Evolutionary conservation across 352 stramenopile genomes (phyloP), one percentile per base, ranked within the genome.

Genomic region (Phytopythium cucurbitacearum): DNA sequence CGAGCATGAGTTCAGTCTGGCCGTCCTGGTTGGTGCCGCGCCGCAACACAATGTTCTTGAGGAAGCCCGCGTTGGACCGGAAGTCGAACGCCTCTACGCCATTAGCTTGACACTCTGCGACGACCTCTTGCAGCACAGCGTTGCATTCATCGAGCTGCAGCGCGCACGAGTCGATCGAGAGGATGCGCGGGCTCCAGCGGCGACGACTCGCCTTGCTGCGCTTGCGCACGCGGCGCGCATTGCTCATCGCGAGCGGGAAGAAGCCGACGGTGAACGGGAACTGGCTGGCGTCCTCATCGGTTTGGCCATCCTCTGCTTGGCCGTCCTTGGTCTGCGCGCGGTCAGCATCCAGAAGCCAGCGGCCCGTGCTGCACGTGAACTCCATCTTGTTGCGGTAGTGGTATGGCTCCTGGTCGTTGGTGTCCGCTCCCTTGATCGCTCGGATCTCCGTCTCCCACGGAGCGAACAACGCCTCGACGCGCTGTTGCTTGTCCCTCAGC

Each of bases 331-430:
- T 40, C 33, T 60, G 40, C 8, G n/a, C 28, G 36, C 72, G 72
- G 57, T 91, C 77, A 12, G 54, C 64, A 4, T 73, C 56, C 28
- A 89, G 56, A 21, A 88, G 55, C 81, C 81, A 90, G 0, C 79
- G 76, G n/a, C 75, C 75, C 3, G 79, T 81, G 53, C 75, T 90
- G 52, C 79, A 89, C 7, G 81, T 90, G 53, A 92, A 92, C 58
- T 92, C 81, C 68, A 87, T 90, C 57, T 92, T 92, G 68, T 90
- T 92, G 52, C 81, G 76, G 58, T 92, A 92, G 38, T 73, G 53
- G 44, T 77, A 82, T 8, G 71, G 43, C 3, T 39, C 53, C 16
- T 7, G 6, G 1, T 38, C 32, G 0, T 48, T 16, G 4, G 53
- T 37, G 7, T 56, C 21, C 0, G 70, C 62, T 9, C 79, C 79